Base-by-base conservation (phyloP, 495 filamentous ascomycete genomes). In the Annulohypoxylon maeteangense region DNA sequence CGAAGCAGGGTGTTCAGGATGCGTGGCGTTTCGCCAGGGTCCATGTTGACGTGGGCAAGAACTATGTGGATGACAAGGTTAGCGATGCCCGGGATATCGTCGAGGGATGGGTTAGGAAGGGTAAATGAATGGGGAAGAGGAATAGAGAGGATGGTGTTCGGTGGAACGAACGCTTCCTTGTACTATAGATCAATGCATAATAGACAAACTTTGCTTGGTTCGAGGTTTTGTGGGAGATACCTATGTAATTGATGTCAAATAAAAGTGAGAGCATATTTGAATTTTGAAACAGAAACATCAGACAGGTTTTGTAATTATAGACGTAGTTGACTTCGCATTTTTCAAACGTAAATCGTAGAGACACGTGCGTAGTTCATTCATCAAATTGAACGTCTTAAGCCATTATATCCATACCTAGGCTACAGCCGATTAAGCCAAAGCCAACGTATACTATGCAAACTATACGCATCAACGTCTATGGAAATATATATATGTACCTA, bases 101-200 rank as follows among this genome's bases (percentile, higher is more conserved):
- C 40, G 94, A 98, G 84, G 89, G 88, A 36, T 91, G 94, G 91
- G 92, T 99, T 38, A 92, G 88, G 82, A 95, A 97, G 85, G 93
- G 93, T 45, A 91, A 90, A 84, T 92, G 78, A 76, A 40, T 40
- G 12, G 85, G 93, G 93, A 48, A 91, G 90, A 84, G 91, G 78
- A 76, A 69, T 42, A 34, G 20, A 62, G 47, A 62, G 45, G 18
- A n/a, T 27, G 29, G 16, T 23, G 22, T 45, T 23, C 25, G 27
- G 47, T 47, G 36, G 42, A 48, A 36, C 4, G 42, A 48, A 36
- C 4, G 45, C 48, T 59, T 25, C 55, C 65, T 68, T 73, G 70
- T 73, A 73, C 65, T 60, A 68, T 73, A 73, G 65, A 44, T 16
- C 40, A 7, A 68, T 45, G 34, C 64, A 72, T 72, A 72, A 72